phyloP scores from a whole-genome alignment of 345 rosid genomes.

The Alliaria petiolata region DNA sequence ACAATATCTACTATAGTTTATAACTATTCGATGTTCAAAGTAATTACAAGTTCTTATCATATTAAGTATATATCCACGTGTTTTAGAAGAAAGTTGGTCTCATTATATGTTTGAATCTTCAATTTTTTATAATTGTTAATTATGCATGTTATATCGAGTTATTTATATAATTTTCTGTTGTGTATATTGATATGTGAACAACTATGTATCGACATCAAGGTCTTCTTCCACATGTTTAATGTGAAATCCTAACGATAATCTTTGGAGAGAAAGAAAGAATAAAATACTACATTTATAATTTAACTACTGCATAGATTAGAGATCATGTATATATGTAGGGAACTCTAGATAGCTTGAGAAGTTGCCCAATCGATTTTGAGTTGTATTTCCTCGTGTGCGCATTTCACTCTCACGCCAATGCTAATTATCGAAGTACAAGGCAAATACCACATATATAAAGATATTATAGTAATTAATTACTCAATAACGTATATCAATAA shows the following conservation, averaged over 20 bases:
- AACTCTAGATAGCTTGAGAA: slow-evolving; percentile 16
- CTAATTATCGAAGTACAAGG: neutral
- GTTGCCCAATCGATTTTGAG: slow-evolving; percentile 14
- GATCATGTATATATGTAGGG: too few species aligned
- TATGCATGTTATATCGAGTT: slow-evolving; percentile 4
- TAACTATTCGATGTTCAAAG: slow-evolving; percentile 3
- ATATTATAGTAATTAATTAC: neutral
- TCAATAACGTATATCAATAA: neutral
- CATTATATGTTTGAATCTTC: slow-evolving; percentile 15
- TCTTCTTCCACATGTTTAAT: slow-evolving; percentile 28
- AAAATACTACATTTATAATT: neutral
- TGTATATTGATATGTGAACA: neutral
- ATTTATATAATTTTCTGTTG: neutral
- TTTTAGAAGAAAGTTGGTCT: neutral
- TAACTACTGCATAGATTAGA: neutral
- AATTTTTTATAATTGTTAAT: neutral
- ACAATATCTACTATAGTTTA: too few species aligned
- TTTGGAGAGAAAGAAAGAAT: neutral
- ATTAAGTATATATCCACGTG: slow-evolving; percentile 17
- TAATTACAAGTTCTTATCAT: neutral
- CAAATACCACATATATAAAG: neutral
- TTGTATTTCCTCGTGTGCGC: slow-evolving; percentile 11
- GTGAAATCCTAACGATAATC: slow-evolving; percentile 4
- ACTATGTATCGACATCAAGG: neutral
- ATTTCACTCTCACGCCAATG: neutral